Evolutionary conservation across 1,284 basidiomycete species (phyloP), one percentile per base, ranked within the genome.

Genomic region (Naganishia sp.): DNA sequence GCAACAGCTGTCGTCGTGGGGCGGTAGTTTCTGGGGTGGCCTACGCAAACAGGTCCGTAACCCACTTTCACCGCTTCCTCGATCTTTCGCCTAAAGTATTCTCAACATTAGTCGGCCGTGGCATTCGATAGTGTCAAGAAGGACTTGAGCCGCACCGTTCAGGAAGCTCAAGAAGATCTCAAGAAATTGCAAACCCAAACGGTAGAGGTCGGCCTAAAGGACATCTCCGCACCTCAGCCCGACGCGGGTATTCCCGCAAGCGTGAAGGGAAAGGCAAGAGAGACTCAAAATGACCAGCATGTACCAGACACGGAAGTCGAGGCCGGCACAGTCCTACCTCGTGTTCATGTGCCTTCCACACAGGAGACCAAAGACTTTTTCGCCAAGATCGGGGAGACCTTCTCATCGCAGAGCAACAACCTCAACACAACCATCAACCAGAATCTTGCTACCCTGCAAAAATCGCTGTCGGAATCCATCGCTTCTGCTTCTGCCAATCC

Each of bases 101-200:
- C 18, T 3, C 23, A 41, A 13, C 35, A 39, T 10, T 28, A 94
- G 92, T 89, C 90, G 72, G 89, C 90, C 76, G 84, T 79, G 41
- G 89, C 86, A 1, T 75, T 94, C 25, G 83, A 88, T 69, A 82
- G 82, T 51, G 88, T 91, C 7, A 86, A 87, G 65, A 90, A 90
- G 72, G 92, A 94, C 77, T 73, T 93, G 43, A 83, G 85, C 41
- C 85, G 87, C 53, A 90, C 89, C 35, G 89, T 92, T 60, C 80
- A 84, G 4, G 90, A 93, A 74, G 90, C 90, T 41, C 90, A 94
- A 81, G 87, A 86, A 68, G 90, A 91, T 77, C 75, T 92, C 56
- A 85, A 82, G 60, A 76, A 73, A 39, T 77, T 76, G 15, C 76
- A 69, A 63, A 77, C 70, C 18, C 74, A 71, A 65, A 79, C 76